phyloP scores from a whole-genome alignment of 1,139 yeast genomes.

The Hyphopichia burtonii region DNA sequence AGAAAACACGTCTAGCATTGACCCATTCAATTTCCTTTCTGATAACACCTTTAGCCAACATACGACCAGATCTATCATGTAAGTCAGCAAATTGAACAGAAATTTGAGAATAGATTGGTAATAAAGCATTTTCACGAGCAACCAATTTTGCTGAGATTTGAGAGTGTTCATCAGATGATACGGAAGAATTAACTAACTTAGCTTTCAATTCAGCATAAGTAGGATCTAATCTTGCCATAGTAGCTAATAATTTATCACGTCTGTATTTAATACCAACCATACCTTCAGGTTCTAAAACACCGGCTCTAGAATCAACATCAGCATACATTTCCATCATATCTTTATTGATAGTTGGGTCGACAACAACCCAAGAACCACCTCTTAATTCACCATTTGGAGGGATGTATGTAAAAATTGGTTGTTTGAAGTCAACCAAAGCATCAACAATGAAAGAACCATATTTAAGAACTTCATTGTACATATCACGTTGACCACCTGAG shows the following conservation, averaged over 20 bases:
- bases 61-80: constrained; percentile 96
- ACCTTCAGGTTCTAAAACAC: constrained; percentile 98
- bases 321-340: constrained; percentile 99
- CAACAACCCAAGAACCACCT: constrained; percentile 99
- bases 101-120: constrained; percentile 89
- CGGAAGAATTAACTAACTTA: constrained; percentile 51
- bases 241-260: constrained; percentile 82
- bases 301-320: constrained; percentile 94
- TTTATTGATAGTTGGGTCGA: constrained; percentile 93
- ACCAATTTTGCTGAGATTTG: constrained; percentile 63
- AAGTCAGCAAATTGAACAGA: constrained; percentile 96
- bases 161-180: constrained; percentile 65
- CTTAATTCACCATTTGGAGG: constrained; percentile 98
- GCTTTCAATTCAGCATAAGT: constrained; percentile 67
- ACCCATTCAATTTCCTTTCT: constrained; percentile 83
- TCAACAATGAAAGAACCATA: constrained; percentile 97
- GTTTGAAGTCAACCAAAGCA: constrained; percentile 92
- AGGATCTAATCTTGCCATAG: constrained; percentile 87
- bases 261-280: constrained; percentile 98
- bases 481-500: constrained; percentile 99
- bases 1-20: constrained; percentile 90
- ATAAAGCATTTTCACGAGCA: constrained; percentile 74
- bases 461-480: constrained; percentile 97
- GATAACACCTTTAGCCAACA: constrained; percentile 92
- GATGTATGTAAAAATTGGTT: constrained; percentile 93